A percentile compares a stretch with the other conserved stretches of the same genome.
Conservation (phyloP, 495 filamentous ascomycete species). For the Echria macrotheca region DNA sequence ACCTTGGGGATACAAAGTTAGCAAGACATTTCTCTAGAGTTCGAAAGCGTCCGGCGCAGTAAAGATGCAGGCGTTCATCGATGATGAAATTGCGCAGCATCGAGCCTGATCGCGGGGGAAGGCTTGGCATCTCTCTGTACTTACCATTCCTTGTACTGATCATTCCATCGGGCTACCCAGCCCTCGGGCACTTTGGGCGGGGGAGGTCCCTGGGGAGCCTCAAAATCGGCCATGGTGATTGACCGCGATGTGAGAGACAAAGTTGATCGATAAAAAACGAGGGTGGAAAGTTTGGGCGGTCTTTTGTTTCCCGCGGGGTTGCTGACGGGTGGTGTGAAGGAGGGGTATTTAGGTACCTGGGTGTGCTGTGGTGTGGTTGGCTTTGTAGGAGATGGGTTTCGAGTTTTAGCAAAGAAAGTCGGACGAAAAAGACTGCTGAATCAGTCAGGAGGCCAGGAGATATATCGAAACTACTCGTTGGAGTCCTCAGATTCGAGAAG, state of each 20-base stretch:
- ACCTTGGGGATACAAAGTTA: conserved; percentile 54
- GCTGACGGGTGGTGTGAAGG: conserved; percentile 4
- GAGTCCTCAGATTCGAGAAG: conserved; percentile 6
- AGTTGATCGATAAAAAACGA: not conserved
- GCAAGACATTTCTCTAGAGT: too few species aligned
- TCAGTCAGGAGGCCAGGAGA: not conserved
- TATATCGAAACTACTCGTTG: not conserved
- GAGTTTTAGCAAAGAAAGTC: conserved; percentile 5
- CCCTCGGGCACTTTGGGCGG: conserved; percentile 84
- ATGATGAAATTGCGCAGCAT: not conserved
- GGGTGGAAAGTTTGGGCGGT: not conserved
- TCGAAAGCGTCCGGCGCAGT: too few species aligned
- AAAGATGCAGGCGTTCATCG: too few species aligned
- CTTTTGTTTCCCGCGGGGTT: not conserved
- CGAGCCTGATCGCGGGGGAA: not conserved
- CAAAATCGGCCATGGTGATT: conserved; percentile 53
- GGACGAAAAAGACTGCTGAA: conserved; percentile 1
- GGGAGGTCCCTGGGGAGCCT: conserved; percentile 71
- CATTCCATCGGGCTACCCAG: conserved; percentile 77
- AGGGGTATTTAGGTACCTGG: not conserved
- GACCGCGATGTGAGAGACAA: not conserved
- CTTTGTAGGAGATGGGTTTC: conserved; percentile 18
- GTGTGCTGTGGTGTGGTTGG: not conserved
- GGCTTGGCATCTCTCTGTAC: conserved; percentile 15
- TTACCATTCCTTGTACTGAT: conserved; percentile 73